Evolutionary conservation across 306 rosid species (phyloP).

Genomic region (Senna tora): DNA sequence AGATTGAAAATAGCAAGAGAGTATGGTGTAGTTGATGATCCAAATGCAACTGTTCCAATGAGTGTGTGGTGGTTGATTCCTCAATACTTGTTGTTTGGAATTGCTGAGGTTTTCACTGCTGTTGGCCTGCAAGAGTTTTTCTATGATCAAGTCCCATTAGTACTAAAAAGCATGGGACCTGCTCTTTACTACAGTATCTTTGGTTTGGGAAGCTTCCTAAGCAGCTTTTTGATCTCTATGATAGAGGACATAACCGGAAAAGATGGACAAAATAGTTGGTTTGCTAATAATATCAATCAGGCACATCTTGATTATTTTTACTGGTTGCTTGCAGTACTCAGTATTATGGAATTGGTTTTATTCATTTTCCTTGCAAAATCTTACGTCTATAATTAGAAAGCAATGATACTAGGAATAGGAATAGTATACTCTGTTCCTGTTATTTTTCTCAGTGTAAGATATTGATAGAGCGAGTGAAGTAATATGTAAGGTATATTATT

Average conservation of each 20-base stretch:
- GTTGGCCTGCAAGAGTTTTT: conserved; percentile 74
- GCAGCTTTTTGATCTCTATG: conserved; percentile 23
- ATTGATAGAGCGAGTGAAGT: no score
- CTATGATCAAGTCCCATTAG: conserved; percentile 55
- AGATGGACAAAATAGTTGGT: conserved; percentile 49
- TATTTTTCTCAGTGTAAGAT: no score
- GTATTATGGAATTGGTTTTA: conserved; percentile 30
- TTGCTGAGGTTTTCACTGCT: conserved; percentile 1
- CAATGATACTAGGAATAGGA: no score
- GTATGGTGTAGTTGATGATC: conserved; percentile 41
- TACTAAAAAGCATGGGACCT: conserved; percentile 38
- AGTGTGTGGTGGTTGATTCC: no score
- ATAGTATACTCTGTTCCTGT: no score
- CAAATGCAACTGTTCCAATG: no score
- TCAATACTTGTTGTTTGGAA: no score
- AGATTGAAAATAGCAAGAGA: conserved; percentile 59
- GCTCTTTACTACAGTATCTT: conserved; percentile 54
- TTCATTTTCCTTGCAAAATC: no score
- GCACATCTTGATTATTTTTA: conserved; percentile 68
- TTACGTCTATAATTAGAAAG: no score
- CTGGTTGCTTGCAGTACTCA: conserved; percentile 51
- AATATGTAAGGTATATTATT: no score
- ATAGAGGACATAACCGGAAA: not conserved
- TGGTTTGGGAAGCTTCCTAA: conserved; percentile 57
- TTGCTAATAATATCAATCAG: conserved; percentile 50